A percentile compares a stretch with the other conserved stretches of the same genome.
These are phyloP conservation scores for Blastomyces parvus DNA, from an alignment of 2,329 filamentous ascomycete species.

Conservation along the genomic window DNA sequence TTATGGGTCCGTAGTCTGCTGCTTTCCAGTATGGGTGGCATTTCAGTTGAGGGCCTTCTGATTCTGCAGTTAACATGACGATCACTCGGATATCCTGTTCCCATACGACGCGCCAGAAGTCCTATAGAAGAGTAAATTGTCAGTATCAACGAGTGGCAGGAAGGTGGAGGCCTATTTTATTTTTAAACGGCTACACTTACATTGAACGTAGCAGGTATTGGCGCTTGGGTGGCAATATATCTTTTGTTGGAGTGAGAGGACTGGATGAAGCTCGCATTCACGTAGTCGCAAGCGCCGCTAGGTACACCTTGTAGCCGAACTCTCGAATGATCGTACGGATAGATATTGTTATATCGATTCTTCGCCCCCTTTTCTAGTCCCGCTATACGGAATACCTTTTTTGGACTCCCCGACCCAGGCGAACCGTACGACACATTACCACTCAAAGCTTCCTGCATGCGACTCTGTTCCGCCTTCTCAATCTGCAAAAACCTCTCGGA, in stretches of 20 bases:
- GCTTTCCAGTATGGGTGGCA: slow-evolving; percentile 89
- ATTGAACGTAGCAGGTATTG: slow-evolving; percentile 82
- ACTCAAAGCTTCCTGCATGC: slow-evolving; percentile 78
- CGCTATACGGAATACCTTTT: slow-evolving; percentile 58
- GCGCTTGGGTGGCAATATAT: slow-evolving; percentile 93
- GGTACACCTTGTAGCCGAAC: slow-evolving; percentile 65
- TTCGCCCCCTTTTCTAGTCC: slow-evolving; percentile 92
- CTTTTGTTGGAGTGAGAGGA: slow-evolving; percentile 74
- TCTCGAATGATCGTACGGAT: slow-evolving; percentile 87
- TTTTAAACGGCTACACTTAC: slow-evolving; percentile 47
- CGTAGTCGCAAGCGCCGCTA: slow-evolving; percentile 71
- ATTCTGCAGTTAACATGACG: slow-evolving; percentile 91
- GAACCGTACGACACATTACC: slow-evolving; percentile 50
- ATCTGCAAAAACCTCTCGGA: slow-evolving; percentile 76
- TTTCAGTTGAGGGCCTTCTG: slow-evolving; percentile 86
- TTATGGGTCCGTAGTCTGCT: slow-evolving; percentile 66
- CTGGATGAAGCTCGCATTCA: slow-evolving; percentile 85
- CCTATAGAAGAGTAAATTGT: slow-evolving; percentile 42
- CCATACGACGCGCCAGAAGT: slow-evolving; percentile 98
- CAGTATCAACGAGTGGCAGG: not conserved
- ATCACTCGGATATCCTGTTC: slow-evolving; percentile 91
- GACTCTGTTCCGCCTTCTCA: slow-evolving; percentile 73
- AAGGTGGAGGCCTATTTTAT: not conserved
- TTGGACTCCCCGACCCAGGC: slow-evolving; percentile 30
- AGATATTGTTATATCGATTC: slow-evolving; percentile 96